Percentiles rank a stretch among this genome's conserved stretches.
Conservation (phyloP, 305 asterid species). For the Plantago lanceolata region DNA sequence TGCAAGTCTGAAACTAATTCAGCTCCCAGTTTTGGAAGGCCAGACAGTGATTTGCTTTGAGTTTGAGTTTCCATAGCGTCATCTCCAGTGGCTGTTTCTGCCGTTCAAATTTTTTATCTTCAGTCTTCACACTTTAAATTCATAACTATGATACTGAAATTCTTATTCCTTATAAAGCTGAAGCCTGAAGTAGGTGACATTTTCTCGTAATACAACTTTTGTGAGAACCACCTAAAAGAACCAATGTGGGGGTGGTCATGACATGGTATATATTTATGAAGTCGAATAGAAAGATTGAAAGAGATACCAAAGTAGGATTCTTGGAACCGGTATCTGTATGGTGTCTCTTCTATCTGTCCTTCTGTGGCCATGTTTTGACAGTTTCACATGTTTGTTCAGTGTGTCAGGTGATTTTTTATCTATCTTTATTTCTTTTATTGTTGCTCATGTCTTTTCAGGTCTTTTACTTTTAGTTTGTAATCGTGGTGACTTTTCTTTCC, state of each 20-base stretch:
- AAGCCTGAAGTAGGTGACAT: not conserved
- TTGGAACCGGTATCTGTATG: not conserved
- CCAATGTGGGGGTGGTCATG: too few relatives aligned
- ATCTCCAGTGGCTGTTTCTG: not conserved
- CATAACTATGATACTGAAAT: not conserved
- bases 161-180: not conserved
- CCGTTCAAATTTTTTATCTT: not conserved
- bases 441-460: constrained; percentile 2
- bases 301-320: not conserved
- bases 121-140: not conserved
- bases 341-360: not conserved
- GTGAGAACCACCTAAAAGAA: too few relatives aligned
- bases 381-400: not conserved
- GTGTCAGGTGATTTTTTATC: not conserved
- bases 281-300: not conserved
- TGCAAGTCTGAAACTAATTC: too few relatives aligned
- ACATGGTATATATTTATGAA: not conserved
- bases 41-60: too few relatives aligned
- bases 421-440: constrained; percentile 3
- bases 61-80: not conserved
- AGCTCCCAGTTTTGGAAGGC: too few relatives aligned
- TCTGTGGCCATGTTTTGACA: not conserved
- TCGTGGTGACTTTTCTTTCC: not conserved
- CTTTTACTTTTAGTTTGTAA: constrained; percentile 1
- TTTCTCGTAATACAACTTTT: not conserved